Evolutionary conservation across 1,284 basidiomycete species (phyloP).

Genomic region (Moniliophthora roreri): DNA sequence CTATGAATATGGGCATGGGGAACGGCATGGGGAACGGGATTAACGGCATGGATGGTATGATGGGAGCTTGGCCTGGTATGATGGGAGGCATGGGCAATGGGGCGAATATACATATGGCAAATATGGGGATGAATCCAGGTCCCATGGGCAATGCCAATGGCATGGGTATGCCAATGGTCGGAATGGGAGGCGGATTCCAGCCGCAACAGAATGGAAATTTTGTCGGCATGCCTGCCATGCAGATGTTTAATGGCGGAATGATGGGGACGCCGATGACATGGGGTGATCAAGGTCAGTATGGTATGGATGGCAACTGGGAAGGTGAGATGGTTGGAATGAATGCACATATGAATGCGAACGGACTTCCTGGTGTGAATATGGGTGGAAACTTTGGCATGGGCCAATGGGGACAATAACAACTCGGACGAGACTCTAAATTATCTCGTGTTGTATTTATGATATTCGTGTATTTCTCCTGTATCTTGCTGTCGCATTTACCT

Average conservation of each 20-base stretch:
- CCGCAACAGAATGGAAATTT: slow-evolving; percentile 7
- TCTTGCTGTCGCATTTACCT: no score
- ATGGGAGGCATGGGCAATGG: slow-evolving; percentile 17
- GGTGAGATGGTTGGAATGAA: slow-evolving; percentile 28
- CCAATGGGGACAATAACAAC: slow-evolving; percentile 18
- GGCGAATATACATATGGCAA: slow-evolving; percentile 31
- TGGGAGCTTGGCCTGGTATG: slow-evolving; percentile 12
- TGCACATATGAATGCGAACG: slow-evolving; percentile 23
- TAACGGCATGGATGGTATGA: slow-evolving; percentile 29
- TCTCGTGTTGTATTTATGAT: no score
- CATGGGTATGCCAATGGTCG: slow-evolving; percentile 15
- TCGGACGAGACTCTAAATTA: no score
- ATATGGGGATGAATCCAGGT: slow-evolving; percentile 26
- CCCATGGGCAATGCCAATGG: slow-evolving; percentile 23
- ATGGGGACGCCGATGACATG: slow-evolving; percentile 22
- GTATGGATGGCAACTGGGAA: slow-evolving; percentile 34
- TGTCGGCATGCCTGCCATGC: slow-evolving; percentile 6
- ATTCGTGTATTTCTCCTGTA: no score
- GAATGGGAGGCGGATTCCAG: slow-evolving; percentile 5
- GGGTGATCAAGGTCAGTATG: slow-evolving; percentile 34
- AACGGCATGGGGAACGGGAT: slow-evolving; percentile 27
- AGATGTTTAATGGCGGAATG: slow-evolving; percentile 9
- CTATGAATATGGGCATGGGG: slow-evolving; percentile 29
- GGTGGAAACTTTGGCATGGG: slow-evolving; percentile 18
- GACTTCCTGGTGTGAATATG: slow-evolving; percentile 19